phyloP scores from a whole-genome alignment of 352 stramenopile species.

The Globisporangium iwayamae region DNA sequence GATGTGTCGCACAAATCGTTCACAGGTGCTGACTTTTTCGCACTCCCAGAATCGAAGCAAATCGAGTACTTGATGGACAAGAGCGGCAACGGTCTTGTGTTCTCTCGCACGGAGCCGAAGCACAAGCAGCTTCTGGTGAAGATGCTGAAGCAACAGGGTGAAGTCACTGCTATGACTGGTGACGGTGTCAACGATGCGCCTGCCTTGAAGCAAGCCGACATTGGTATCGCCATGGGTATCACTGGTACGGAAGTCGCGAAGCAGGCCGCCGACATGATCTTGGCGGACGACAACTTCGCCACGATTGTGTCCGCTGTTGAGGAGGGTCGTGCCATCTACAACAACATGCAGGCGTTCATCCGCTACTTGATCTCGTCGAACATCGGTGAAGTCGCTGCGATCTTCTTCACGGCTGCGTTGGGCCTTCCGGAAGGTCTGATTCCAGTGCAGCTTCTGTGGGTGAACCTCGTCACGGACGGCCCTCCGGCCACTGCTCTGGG shows the following conservation, averaged over 20 bases:
- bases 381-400: conserved; percentile 98
- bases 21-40: conserved; percentile 96
- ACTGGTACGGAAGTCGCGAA: conserved; percentile 98
- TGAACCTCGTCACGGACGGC: conserved; percentile 99
- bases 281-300: conserved; percentile 98
- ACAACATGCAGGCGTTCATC: conserved; percentile 99
- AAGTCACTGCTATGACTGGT: conserved; percentile 97
- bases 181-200: conserved; percentile 99
- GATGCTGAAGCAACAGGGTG: conserved; percentile 93
- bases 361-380: conserved; percentile 99
- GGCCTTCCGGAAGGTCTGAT: conserved; percentile 97
- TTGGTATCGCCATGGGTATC: conserved; percentile 98
- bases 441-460: conserved; percentile 98
- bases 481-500: conserved; percentile 97
- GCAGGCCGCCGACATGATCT: conserved; percentile 97
- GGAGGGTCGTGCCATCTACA: conserved; percentile 87
- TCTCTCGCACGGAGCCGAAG: conserved; percentile 96
- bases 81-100: conserved; percentile 91
- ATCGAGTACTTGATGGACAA: conserved; percentile 84
- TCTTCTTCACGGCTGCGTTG: conserved; percentile 96
- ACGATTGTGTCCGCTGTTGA: conserved; percentile 95
- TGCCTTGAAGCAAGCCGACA: conserved; percentile 97
- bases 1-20: conserved; percentile 90
- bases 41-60: conserved; percentile 89
- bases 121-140: conserved; percentile 97